A percentile compares a stretch with the other conserved stretches of the same genome.
These are phyloP conservation scores for Pouteria glomerata DNA, from an alignment of 148 eudicot genomes.

Conservation along the genomic window DNA sequence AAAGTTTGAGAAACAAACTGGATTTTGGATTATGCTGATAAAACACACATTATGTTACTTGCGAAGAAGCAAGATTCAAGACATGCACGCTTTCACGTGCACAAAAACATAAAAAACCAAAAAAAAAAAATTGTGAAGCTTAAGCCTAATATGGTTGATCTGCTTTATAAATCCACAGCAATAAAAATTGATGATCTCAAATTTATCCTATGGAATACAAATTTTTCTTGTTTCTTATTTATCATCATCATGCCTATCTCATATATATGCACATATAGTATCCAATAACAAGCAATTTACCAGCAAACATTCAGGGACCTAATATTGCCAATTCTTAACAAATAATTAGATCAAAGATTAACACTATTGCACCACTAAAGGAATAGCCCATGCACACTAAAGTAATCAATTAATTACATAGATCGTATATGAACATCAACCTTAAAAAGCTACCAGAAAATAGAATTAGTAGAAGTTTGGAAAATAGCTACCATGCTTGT, in stretches of 20 bases:
- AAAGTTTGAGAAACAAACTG: neutral
- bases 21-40: too few relatives aligned
- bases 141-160: neutral
- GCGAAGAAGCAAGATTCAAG: neutral
- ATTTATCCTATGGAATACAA: neutral
- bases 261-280: too few relatives aligned
- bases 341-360: too few relatives aligned
- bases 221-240: neutral
- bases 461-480: neutral
- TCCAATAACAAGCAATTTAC: too few relatives aligned
- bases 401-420: neutral
- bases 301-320: neutral
- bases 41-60: neutral
- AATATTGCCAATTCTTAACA: neutral
- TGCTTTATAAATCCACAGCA: neutral
- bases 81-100: neutral
- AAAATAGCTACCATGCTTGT: constrained; percentile 42
- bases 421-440: neutral
- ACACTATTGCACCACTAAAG: neutral
- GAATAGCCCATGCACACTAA: neutral
- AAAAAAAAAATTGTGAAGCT: too few relatives aligned
- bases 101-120: neutral
- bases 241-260: too few relatives aligned
- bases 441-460: neutral
- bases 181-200: neutral